Conservation (phyloP, 495 filamentous ascomycete genomes). For the Penicillium roqueforti region DNA sequence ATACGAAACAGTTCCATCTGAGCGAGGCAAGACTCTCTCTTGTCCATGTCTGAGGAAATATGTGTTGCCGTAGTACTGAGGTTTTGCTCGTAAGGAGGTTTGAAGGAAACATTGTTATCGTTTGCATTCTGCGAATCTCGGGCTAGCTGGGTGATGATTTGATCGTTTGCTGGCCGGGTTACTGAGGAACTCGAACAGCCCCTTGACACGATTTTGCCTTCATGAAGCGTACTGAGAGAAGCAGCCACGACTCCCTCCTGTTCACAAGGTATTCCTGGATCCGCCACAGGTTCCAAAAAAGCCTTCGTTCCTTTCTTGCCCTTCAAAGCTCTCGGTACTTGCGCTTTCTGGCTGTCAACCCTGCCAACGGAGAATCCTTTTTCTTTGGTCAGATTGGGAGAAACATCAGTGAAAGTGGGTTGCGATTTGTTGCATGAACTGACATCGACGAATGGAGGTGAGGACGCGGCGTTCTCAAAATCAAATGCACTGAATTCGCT, state of each 20-base stretch:
- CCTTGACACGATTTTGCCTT: neutral
- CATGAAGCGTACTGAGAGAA: neutral
- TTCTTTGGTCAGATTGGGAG: neutral
- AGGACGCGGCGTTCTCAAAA: neutral
- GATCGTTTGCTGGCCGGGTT: neutral
- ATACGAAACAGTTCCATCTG: neutral
- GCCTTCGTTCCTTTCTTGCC: neutral
- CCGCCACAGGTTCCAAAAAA: neutral
- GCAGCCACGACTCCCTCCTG: neutral
- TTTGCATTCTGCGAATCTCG: neutral
- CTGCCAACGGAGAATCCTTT: neutral
- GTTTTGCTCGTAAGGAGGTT: neutral
- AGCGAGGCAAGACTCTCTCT: neutral
- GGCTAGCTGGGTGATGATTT: neutral
- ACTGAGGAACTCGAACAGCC: neutral
- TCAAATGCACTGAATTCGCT: no score
- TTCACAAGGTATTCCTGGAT: neutral
- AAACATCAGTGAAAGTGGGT: neutral
- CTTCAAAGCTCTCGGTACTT: neutral
- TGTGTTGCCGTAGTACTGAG: neutral
- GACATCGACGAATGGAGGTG: neutral
- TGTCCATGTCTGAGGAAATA: neutral
- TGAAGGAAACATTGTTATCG: neutral
- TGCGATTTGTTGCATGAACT: neutral
- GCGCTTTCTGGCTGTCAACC: neutral